These are phyloP conservation scores for Dichotomocladium elegans DNA, from an alignment of 371 early-diverging fungal genomes.

Conservation along the genomic window DNA sequence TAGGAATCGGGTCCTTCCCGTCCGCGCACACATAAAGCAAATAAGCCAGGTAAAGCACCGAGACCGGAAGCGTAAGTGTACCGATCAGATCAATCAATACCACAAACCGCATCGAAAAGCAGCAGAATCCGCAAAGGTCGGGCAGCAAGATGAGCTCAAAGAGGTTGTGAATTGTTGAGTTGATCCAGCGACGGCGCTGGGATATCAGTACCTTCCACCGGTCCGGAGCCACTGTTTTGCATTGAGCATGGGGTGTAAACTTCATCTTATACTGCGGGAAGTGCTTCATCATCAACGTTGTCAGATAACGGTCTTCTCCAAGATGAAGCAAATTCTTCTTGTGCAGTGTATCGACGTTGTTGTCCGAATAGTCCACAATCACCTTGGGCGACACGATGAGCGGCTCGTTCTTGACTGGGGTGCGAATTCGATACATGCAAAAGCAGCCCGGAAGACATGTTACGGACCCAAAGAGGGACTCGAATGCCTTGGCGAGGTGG, in stretches of 20 bases:
- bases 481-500: constrained; percentile 97
- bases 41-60: constrained; percentile 82
- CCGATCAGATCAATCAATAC: constrained; percentile 91
- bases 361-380: constrained; percentile 93
- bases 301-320: constrained; percentile 98
- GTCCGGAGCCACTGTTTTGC: constrained; percentile 97
- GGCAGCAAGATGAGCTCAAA: constrained; percentile 85
- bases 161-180: constrained; percentile 97
- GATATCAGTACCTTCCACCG: constrained; percentile 89
- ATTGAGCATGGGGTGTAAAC: constrained; percentile 95
- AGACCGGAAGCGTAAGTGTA: constrained; percentile 92
- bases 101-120: constrained; percentile 95
- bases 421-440: constrained; percentile 92
- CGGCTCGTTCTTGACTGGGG: constrained; percentile 81
- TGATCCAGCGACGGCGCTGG: constrained; percentile 94
- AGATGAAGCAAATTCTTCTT: constrained; percentile 97
- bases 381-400: constrained; percentile 89
- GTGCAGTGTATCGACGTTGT: constrained; percentile 95
- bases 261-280: constrained; percentile 97
- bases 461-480: constrained; percentile 97
- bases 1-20: constrained; percentile 47
- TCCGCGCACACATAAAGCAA: constrained; percentile 63
- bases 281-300: constrained; percentile 97
- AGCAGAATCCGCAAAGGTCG: constrained; percentile 94
- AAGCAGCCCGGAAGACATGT: constrained; percentile 97